Evolutionary conservation across 768 basidiomycete genomes (phyloP), one percentile per base, ranked within the genome.

Genomic region (Leccinum boreale): DNA sequence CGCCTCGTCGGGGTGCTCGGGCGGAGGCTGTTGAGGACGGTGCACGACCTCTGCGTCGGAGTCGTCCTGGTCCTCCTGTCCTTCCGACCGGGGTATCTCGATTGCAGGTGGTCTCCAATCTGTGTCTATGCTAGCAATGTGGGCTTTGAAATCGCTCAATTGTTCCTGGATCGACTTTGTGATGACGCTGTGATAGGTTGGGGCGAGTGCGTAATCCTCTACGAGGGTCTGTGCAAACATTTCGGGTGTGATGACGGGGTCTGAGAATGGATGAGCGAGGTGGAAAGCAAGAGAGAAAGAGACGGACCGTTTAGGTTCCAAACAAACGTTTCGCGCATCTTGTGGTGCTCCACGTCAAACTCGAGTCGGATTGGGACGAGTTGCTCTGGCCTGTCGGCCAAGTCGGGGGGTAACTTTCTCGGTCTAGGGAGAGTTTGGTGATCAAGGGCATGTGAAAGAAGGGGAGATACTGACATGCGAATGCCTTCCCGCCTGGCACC

Each of bases 321-420:
- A 47, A 97, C 83, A 74, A 98, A 98, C 0, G 96, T 94, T 70
- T 99, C 97, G 26, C 94, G 85, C 79, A 98, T 87, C 75, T 89
- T 91, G 68, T 91, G 87, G 66, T 92, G 90, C 56, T 98, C 97
- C 50, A 95, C 88, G 65, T 99, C 97, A 65, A 98, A 87, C 71
- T 99, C 97, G 52, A 99, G 78, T n/a, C 97, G 85, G 42, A 99
- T 89, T 3, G 97, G 97, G 4, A 98, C 88, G 26, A 99, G 87
- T 64, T 85, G 81, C 67, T 99, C 97, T 12, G 83, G 80, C 26
- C 80, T 77, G 62, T 85, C 80, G 5, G 82, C 82, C 33, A 86
- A 80, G 53, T 83, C 80, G 6, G 76, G 65, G 8, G 78, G 73
- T 23, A 90, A 65, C 62, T 79, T 84, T 55, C 85, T 76, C 12